A percentile compares a stretch with the other conserved stretches of the same genome.
These are phyloP conservation scores for Puccinia sorghi DNA, from an alignment of 1,284 basidiomycete genomes.

Conservation along the genomic window DNA sequence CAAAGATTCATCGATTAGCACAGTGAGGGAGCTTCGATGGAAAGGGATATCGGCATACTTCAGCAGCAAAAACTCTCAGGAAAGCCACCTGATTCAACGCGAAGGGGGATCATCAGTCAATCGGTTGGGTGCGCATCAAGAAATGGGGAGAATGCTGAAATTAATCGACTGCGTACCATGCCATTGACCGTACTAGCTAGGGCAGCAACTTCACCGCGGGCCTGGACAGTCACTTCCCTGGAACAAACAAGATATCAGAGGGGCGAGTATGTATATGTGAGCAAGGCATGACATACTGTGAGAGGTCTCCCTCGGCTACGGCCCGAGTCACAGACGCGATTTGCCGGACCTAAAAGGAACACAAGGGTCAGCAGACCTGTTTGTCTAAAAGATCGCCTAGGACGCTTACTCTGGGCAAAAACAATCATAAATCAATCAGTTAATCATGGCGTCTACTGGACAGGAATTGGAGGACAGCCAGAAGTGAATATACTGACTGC, in stretches of 20 bases:
- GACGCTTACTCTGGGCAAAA: conserved; percentile 2
- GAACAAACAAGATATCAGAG: not conserved
- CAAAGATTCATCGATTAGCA: not conserved
- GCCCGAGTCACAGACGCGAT: conserved; percentile 60
- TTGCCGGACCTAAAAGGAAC: conserved; percentile 27
- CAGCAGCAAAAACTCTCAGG: conserved; percentile 47
- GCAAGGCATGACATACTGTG: conserved; percentile 67
- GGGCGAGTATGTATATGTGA: not conserved
- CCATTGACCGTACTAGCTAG: conserved; percentile 48
- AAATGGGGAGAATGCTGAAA: not conserved
- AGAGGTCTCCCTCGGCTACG: conserved; percentile 88
- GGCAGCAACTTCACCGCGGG: conserved; percentile 44
- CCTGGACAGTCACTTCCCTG: conserved; percentile 46
- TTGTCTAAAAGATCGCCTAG: not conserved
- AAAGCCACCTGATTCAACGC: conserved; percentile 37
- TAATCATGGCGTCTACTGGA: not conserved
- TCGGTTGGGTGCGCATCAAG: not conserved
- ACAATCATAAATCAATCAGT: not conserved
- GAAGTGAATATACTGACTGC: conserved; percentile 12
- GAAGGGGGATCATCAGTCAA: not conserved
- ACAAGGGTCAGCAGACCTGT: not conserved
- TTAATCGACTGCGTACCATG: conserved; percentile 20
- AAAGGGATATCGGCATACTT: conserved; percentile 10
- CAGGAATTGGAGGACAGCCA: not conserved
- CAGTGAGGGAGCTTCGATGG: not conserved